phyloP scores from a whole-genome alignment of 345 rosid species.

The Clarkia xantiana region DNA sequence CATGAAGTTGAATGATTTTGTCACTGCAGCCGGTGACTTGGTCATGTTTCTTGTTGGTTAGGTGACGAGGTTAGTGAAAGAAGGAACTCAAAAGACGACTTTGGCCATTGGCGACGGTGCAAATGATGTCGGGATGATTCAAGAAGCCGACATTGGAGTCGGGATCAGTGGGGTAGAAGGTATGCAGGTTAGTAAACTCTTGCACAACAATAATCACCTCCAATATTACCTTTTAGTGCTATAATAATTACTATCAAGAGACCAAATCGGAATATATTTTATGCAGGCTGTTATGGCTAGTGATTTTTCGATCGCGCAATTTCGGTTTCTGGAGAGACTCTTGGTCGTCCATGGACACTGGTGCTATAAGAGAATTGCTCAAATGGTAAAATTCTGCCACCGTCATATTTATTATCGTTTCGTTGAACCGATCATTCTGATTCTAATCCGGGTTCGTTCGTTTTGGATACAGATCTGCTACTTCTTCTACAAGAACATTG shows the following conservation, averaged over 20 bases:
- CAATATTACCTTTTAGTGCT: background rate
- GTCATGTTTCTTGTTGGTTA: slow-evolving; percentile 7
- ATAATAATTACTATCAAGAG: too few relatives aligned
- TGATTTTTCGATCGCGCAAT: slow-evolving; percentile 69
- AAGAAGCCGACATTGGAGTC: slow-evolving; percentile 86
- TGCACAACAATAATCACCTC: background rate
- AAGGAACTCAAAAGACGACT: slow-evolving; percentile 52
- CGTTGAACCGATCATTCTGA: background rate
- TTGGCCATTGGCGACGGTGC: slow-evolving; percentile 83
- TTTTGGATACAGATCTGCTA: slow-evolving; percentile 33
- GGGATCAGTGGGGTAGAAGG: slow-evolving; percentile 90
- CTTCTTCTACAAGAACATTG: slow-evolving; percentile 69
- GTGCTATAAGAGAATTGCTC: slow-evolving; percentile 69
- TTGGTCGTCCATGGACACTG: slow-evolving; percentile 73
- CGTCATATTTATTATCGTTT: background rate
- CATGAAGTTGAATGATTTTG: background rate
- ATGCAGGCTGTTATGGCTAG: slow-evolving; percentile 82
- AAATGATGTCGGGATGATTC: slow-evolving; percentile 87
- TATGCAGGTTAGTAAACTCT: slow-evolving; percentile 46
- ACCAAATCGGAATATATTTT: background rate
- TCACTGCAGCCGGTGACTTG: background rate
- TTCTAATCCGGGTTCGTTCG: background rate
- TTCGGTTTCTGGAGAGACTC: slow-evolving; percentile 50
- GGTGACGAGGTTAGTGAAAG: slow-evolving; percentile 60
- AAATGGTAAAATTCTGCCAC: slow-evolving; percentile 35